Base-by-base conservation (phyloP, 306 rosid species). In the Medicago lupulina region DNA sequence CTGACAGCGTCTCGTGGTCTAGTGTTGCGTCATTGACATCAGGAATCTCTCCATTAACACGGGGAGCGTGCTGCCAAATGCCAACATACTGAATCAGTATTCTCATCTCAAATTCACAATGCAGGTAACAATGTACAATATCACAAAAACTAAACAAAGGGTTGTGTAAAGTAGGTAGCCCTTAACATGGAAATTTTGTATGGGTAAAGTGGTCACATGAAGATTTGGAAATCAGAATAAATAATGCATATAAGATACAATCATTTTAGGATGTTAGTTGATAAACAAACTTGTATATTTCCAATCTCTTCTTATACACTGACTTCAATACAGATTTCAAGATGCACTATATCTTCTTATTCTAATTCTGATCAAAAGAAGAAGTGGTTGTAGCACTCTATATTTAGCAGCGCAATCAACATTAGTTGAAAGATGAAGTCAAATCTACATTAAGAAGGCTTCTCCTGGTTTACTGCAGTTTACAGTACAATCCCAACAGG, bases 31-130 rank as follows among this genome's bases (percentile, higher is more conserved):
- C 93, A 80, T 87, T 96, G 72, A 90, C 90, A 51, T 96, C 93
- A 67, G 99, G 99, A 85, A 96, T 90, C 81, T 96, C 96, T 73
- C 99, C 98, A 82, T 92, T 96, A 76, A 96, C 51, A 47, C 96
- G 93, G 15, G 98, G 99, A 70, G 97, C 82, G 82, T 90, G 99
- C 99, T 96, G 97, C 84, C 84, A 90, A 83, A 96, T 96, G 96
- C 84, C 84, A 90, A 83, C 79, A 85, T 65, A 77, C 60, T 55
- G 57, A 81, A 76, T 87, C 62, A 87, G 80, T 71, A 72, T 80
- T 81, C 68, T 55, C 47, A 49, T 23, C 47, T 28, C 25, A 69
- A 49, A 69, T 70, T 51, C 47, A 43, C 18, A 47, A 47, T 76
- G 66, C 61, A 71, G 77, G 36, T 21, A 84, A 83, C 15, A 74